Conservation (phyloP, 2,329 filamentous ascomycete genomes). For the Pseudogymnoascus sp. region DNA sequence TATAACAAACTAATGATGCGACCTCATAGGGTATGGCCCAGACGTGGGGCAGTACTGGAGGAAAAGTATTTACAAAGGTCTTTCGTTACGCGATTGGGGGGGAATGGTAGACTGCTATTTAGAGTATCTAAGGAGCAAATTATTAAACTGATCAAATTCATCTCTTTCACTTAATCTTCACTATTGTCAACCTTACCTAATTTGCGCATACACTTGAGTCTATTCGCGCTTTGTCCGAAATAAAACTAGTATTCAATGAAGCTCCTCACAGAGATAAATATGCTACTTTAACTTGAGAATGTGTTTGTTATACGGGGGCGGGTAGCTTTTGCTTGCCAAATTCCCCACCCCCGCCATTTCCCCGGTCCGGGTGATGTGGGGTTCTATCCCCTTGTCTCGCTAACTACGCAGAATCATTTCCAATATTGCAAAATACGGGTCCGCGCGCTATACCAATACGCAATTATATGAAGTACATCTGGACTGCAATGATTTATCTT, state of each 20-base stretch:
- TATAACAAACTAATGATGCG: neutral
- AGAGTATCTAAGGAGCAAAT: neutral
- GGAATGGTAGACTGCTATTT: constrained; percentile 32
- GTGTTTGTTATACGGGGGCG: neutral
- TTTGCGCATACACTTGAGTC: neutral
- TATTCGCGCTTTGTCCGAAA: neutral
- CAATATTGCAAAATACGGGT: neutral
- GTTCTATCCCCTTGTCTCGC: neutral
- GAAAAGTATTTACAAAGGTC: constrained; percentile 40
- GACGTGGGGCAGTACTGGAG: constrained; percentile 45
- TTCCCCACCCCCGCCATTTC: neutral
- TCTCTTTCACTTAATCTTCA: neutral
- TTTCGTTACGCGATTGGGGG: constrained; percentile 49
- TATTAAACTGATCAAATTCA: neutral
- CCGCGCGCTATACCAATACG: neutral
- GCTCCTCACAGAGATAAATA: neutral
- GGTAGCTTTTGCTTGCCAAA: neutral
- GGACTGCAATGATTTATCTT: neutral
- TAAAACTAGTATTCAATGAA: neutral
- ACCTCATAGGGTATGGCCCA: constrained; percentile 33
- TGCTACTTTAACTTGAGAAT: neutral
- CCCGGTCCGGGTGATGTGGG: neutral
- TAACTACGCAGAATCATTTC: neutral
- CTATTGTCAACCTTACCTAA: neutral
- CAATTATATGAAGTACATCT: neutral